A percentile compares a stretch with the other conserved stretches of the same genome.
Conservation (phyloP, 2,329 filamentous ascomycete species). For the Triangularia verruculosa region DNA sequence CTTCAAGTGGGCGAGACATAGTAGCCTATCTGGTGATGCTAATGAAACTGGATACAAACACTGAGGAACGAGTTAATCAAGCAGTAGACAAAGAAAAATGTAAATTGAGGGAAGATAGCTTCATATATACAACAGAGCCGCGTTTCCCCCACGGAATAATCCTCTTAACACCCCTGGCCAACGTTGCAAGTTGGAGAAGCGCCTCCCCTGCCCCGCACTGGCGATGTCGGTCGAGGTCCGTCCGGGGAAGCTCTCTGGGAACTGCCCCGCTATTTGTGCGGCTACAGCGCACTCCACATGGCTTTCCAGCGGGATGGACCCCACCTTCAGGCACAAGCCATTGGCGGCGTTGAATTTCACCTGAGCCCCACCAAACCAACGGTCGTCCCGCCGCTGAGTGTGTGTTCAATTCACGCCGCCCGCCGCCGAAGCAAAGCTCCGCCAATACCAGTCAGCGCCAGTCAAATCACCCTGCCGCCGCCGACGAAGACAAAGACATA, state of each 20-base stretch:
- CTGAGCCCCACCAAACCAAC: constrained; percentile 13
- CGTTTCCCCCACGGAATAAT: not conserved
- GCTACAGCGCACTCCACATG: constrained; percentile 22
- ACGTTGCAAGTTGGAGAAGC: not conserved
- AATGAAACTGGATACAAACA: not conserved
- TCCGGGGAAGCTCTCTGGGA: constrained; percentile 5
- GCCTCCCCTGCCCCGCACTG: constrained; percentile 19
- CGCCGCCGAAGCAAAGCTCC: not conserved
- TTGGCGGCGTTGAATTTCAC: constrained; percentile 16
- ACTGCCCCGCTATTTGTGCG: constrained; percentile 31
- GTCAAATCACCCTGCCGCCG: not conserved
- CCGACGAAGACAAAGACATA: no score
- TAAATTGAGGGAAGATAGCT: constrained; percentile 2
- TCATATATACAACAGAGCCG: constrained; percentile 5
- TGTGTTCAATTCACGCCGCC: not conserved
- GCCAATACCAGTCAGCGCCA: not conserved
- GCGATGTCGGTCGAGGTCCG: constrained; percentile 18
- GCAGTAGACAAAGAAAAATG: not conserved
- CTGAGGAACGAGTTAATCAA: not conserved
- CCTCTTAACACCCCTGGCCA: not conserved
- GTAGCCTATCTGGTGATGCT: not conserved
- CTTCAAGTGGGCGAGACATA: constrained; percentile 55
- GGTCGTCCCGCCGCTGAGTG: not conserved
- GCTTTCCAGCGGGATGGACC: not conserved
- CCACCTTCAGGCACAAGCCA: constrained; percentile 6